phyloP scores from a whole-genome alignment of 2,329 filamentous ascomycete genomes.

The Fonsecaea erecta region DNA sequence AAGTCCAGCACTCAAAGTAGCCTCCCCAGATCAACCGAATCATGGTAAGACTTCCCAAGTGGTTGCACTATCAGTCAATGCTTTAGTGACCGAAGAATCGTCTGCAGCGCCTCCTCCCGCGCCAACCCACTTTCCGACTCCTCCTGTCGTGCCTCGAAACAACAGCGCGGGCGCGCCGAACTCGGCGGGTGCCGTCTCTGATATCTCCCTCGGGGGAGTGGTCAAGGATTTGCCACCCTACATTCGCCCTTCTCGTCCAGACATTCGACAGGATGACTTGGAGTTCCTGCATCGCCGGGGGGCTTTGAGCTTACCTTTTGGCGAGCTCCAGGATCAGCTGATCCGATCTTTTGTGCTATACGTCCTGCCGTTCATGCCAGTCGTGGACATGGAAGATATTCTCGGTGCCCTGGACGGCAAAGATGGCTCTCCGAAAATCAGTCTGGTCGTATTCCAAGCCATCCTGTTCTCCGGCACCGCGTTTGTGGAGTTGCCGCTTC shows the following conservation, averaged over 20 bases:
- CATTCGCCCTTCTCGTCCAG: slow-evolving; percentile 25
- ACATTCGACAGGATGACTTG: slow-evolving; percentile 24
- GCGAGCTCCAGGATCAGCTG: slow-evolving; percentile 75
- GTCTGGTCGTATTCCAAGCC: slow-evolving; percentile 86
- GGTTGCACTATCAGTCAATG: not conserved
- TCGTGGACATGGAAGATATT: slow-evolving; percentile 61
- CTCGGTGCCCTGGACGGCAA: slow-evolving; percentile 57
- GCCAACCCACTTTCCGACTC: slow-evolving; percentile 1
- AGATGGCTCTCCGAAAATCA: slow-evolving; percentile 71
- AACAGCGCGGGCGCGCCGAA: not conserved
- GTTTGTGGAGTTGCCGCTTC: slow-evolving; percentile 61
- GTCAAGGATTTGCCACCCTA: slow-evolving; percentile 23
- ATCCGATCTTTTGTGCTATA: slow-evolving; percentile 83
- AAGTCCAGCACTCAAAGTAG: not conserved
- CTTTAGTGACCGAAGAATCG: not conserved
- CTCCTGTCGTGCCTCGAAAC: slow-evolving; percentile 4
- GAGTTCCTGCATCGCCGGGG: slow-evolving; percentile 51
- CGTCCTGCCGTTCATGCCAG: slow-evolving; percentile 91
- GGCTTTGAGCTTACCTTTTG: slow-evolving; percentile 74
- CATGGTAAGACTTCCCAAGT: not conserved
- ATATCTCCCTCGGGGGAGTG: not conserved
- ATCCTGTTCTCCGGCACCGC: slow-evolving; percentile 92
- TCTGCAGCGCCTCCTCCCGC: not conserved
- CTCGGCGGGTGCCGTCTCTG: not conserved
- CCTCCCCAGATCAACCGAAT: not conserved